Conservation (phyloP, 257 asterid genomes). For the Nicotiana knightiana region DNA sequence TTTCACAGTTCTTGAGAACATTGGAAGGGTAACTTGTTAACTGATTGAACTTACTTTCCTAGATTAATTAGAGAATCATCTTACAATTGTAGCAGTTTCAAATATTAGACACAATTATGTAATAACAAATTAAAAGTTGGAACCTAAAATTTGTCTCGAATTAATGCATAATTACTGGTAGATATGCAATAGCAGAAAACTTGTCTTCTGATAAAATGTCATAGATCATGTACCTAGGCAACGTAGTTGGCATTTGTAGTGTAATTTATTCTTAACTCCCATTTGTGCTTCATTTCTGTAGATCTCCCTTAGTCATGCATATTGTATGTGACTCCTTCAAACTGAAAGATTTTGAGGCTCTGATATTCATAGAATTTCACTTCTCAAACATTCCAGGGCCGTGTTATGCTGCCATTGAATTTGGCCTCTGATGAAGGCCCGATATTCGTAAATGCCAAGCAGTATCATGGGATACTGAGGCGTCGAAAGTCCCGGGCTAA, state of each 20-base stretch:
- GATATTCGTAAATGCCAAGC: conserved; percentile 73
- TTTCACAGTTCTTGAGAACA: background rate
- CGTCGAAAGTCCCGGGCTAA: conserved; percentile 72
- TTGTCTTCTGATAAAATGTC: background rate
- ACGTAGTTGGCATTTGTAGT: background rate
- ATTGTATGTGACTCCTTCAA: background rate
- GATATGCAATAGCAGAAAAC: background rate
- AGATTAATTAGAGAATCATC: background rate
- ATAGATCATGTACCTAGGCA: background rate
- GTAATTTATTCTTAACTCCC: background rate
- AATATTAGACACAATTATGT: background rate
- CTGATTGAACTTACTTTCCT: background rate
- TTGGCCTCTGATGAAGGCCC: conserved; percentile 47
- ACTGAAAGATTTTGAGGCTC: background rate
- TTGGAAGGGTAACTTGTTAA: background rate
- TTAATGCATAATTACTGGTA: background rate
- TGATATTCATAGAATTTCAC: conserved; percentile 1
- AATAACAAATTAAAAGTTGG: background rate
- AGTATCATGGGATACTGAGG: conserved; percentile 68
- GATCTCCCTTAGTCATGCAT: background rate
- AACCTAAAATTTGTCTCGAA: background rate
- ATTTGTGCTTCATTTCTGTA: background rate
- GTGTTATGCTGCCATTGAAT: conserved; percentile 66
- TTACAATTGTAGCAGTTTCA: background rate
- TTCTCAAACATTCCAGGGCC: conserved; percentile 39